Conservation (phyloP, 2,329 filamentous ascomycete genomes). For the Penicillium sp. region DNA sequence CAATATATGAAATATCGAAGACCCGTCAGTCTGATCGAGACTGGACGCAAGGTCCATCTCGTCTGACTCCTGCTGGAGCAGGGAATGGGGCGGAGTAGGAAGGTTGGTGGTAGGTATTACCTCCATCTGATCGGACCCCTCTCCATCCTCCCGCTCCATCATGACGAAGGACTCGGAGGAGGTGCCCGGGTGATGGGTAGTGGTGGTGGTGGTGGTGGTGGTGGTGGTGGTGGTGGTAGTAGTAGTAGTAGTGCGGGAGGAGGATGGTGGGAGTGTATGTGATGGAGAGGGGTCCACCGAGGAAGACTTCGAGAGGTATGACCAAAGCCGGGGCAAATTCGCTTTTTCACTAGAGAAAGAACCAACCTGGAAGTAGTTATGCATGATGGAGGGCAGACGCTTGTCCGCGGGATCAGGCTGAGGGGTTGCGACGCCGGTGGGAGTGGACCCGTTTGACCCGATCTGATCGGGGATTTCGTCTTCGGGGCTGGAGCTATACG, state of each 20-base stretch:
- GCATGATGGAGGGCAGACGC: slow-evolving; percentile 90
- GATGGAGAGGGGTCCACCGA: slow-evolving; percentile 18
- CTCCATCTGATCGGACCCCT: slow-evolving; percentile 38
- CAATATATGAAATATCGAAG: slow-evolving; percentile 50
- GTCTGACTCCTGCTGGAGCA: slow-evolving; percentile 50
- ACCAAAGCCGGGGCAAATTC: slow-evolving; percentile 48
- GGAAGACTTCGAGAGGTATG: slow-evolving; percentile 37
- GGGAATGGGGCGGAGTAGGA: slow-evolving; percentile 51
- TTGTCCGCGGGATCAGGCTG: slow-evolving; percentile 94
- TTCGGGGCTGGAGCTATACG: slow-evolving; percentile 38
- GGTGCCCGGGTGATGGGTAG: slow-evolving; percentile 21
- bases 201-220: slow-evolving; percentile 7
- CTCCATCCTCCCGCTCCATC: slow-evolving; percentile 44
- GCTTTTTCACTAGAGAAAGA: slow-evolving; percentile 73
- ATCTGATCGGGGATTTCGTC: slow-evolving; percentile 51
- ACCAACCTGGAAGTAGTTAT: slow-evolving; percentile 99
- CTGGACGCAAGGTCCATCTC: slow-evolving; percentile 45
- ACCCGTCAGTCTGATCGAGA: slow-evolving; percentile 44
- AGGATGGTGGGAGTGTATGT: slow-evolving; percentile 17
- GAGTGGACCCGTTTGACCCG: slow-evolving; percentile 78
- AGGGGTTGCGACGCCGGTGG: slow-evolving; percentile 89
- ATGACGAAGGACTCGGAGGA: slow-evolving; percentile 49
- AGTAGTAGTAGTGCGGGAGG: slow-evolving; percentile 7
- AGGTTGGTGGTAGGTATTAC: slow-evolving; percentile 40
- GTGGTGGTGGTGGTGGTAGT: slow-evolving; percentile 7